phyloP scores from a whole-genome alignment of 2,329 filamentous ascomycete genomes.

The Penicillium sp. region DNA sequence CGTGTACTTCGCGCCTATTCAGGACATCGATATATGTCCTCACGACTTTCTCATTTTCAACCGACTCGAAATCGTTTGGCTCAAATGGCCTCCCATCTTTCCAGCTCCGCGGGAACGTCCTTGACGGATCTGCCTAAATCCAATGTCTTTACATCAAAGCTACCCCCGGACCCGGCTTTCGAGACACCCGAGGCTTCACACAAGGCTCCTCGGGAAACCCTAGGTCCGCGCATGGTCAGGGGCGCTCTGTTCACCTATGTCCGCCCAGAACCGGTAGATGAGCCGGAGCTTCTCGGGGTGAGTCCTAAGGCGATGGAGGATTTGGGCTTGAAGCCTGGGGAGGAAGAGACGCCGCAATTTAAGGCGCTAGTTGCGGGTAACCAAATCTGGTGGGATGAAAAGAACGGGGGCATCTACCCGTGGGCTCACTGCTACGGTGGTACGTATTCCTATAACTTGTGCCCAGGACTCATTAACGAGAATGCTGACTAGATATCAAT shows the following conservation, averaged over 20 bases:
- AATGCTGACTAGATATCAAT: background rate
- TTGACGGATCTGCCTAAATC: constrained; percentile 56
- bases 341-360: constrained; percentile 69
- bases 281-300: constrained; percentile 74
- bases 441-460: constrained; percentile 9
- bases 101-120: constrained; percentile 29
- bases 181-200: constrained; percentile 79
- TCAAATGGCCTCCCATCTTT: constrained; percentile 46
- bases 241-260: constrained; percentile 87
- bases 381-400: constrained; percentile 68
- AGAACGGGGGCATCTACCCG: constrained; percentile 77
- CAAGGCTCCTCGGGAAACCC: constrained; percentile 67
- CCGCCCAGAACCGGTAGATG: constrained; percentile 65
- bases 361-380: constrained; percentile 74
- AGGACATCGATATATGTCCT: constrained; percentile 25
- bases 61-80: constrained; percentile 31
- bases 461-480: background rate
- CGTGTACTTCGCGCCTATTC: constrained; percentile 7
- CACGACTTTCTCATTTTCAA: constrained; percentile 6
- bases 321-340: constrained; percentile 66
- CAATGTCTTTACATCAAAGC: constrained; percentile 58
- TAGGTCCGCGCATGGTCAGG: constrained; percentile 77
- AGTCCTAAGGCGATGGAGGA: constrained; percentile 74
- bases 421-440: constrained; percentile 99
- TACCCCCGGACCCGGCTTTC: constrained; percentile 72